Evolutionary conservation across 495 filamentous ascomycete genomes (phyloP).

Genomic region (Trichoderma virens): DNA sequence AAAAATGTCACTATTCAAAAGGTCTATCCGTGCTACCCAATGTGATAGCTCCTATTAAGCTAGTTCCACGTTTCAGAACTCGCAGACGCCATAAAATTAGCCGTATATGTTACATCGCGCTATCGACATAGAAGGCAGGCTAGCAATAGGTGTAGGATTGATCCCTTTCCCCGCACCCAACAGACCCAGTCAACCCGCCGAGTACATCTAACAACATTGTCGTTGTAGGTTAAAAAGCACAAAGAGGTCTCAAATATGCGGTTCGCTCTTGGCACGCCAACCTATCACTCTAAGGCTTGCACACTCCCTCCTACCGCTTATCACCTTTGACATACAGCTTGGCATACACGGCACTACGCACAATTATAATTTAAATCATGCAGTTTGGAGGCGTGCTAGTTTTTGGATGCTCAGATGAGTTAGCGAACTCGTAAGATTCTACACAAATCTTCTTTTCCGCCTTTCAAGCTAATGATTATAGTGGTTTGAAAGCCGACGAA

Average conservation of each 20-base stretch:
- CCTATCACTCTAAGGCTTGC: neutral
- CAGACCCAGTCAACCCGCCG: too few species aligned
- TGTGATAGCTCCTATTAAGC: neutral
- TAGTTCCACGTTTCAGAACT: neutral
- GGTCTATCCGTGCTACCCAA: neutral
- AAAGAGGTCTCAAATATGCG: too few species aligned
- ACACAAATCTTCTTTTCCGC: neutral
- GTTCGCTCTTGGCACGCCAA: too few species aligned
- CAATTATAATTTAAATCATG: neutral
- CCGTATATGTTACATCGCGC: neutral
- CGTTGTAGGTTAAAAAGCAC: too few species aligned
- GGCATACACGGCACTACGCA: neutral
- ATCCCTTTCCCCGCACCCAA: too few species aligned
- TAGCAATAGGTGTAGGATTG: too few species aligned
- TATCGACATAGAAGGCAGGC: too few species aligned
- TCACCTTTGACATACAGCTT: neutral
- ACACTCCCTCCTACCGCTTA: too few species aligned
- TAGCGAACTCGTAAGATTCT: constrained; percentile 2
- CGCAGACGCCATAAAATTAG: neutral
- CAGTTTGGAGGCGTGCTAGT: constrained; percentile 7
- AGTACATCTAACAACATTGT: too few species aligned
- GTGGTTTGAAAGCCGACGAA: constrained; percentile 12
- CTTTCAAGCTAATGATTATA: constrained; percentile 4
- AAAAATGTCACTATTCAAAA: neutral
- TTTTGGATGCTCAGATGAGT: constrained; percentile 9